Evolutionary conservation across 2,329 filamentous ascomycete species (phyloP), one percentile per base, ranked within the genome.

Genomic region (Aspergillaceae sp.): DNA sequence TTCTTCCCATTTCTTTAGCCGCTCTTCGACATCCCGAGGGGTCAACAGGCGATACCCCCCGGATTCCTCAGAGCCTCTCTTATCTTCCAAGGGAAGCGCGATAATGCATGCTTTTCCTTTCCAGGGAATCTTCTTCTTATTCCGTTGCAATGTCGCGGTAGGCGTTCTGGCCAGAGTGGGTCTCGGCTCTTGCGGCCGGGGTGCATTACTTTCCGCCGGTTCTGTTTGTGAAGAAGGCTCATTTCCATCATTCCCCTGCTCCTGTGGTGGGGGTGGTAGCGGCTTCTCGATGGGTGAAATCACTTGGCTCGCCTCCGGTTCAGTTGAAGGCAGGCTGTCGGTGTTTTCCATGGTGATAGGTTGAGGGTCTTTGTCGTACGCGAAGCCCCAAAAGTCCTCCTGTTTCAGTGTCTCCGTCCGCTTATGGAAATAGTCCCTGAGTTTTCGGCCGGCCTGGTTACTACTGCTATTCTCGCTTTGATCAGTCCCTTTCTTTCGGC

Each of bases 41-140:
- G 60, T 67, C 41, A 74, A 51, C 27, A 73, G 59, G 30, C 57
- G 62, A 42, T 64, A 57, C 11, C 62, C 59, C 9, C 19, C 19
- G 19, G 57, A 55, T 49, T 65, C 63, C 29, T 61, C 60, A 38
- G 75, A 72, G 19, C 84, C 84, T 53, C 83, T 76, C 44, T 79
- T 75, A 44, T 85, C 82, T 50, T 86, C 81, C 40, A 77, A 70
- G 4, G 86, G 86, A 19, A 90, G 68, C 28, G 82, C 71, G 38
- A 90, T 81, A 56, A 86, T 66, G 44, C 87, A 87, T 48, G 79
- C 82, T 68, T 87, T 89, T 47, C 83, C 83, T 58, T 77, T 84
- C 84, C 85, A 89, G 40, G 77, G 75, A 2, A 90, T 73, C 67
- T 83, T 87, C 63, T 86, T 89, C 68, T 78, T 86, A n/a, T 60